Percentiles rank a stretch among this genome's conserved stretches.
Conservation (phyloP, 1,284 basidiomycete genomes). For the Veloboletus limbatus region DNA sequence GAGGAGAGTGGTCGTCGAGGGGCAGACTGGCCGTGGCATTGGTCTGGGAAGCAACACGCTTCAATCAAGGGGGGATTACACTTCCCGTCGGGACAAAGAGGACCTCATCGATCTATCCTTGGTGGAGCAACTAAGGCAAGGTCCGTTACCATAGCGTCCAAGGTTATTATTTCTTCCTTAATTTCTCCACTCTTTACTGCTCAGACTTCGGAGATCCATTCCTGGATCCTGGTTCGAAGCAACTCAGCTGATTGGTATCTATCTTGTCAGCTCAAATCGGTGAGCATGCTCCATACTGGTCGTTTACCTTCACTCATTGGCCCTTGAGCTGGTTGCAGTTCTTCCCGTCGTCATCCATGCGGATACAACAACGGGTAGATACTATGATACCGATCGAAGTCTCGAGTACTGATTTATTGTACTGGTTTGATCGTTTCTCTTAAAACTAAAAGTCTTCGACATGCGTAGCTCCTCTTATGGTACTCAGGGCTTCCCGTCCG, state of each 20-base stretch:
- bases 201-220: conserved; percentile 50
- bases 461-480: neutral
- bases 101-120: conserved; percentile 41
- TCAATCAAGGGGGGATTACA: conserved; percentile 29
- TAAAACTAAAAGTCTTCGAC: neutral
- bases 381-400: conserved; percentile 3
- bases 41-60: conserved; percentile 23
- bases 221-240: conserved; percentile 33
- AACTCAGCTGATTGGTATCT: conserved; percentile 16
- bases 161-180: neutral
- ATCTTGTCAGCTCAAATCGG: neutral
- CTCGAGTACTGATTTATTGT: conserved; percentile 4
- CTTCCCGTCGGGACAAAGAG: conserved; percentile 36
- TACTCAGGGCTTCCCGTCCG: neutral
- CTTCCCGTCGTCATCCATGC: neutral
- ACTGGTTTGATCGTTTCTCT: neutral
- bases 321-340: conserved; percentile 8
- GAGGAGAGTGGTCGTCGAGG: conserved; percentile 24
- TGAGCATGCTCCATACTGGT: conserved; percentile 5
- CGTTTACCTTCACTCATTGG: conserved; percentile 21
- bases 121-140: conserved; percentile 39
- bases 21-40: conserved; percentile 19
- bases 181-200: conserved; percentile 1
- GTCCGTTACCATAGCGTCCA: conserved; percentile 25
- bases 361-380: neutral